phyloP scores from a whole-genome alignment of 1,284 basidiomycete species.

The Ceratobasidium sp. region DNA sequence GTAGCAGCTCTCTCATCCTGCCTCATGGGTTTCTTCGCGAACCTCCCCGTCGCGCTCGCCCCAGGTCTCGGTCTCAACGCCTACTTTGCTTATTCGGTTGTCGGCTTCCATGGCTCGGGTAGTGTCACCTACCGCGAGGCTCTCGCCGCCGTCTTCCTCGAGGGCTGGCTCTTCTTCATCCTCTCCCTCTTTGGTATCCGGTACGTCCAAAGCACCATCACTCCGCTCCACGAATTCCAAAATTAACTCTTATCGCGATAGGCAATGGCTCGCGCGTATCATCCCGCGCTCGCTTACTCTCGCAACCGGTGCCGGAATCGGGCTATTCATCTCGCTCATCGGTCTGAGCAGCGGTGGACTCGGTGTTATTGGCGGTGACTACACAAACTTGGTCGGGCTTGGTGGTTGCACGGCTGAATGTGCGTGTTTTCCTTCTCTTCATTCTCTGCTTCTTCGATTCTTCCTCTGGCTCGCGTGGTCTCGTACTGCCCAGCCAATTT shows the following conservation, averaged over 20 bases:
- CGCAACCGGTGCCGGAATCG: conserved; percentile 87
- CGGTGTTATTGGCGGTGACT: conserved; percentile 79
- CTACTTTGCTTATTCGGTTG: conserved; percentile 91
- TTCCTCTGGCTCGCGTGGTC: neutral
- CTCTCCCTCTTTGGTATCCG: conserved; percentile 86
- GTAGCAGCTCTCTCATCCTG: conserved; percentile 78
- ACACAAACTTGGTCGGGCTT: conserved; percentile 78
- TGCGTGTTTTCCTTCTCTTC: conserved; percentile 49
- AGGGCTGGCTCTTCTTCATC: conserved; percentile 88
- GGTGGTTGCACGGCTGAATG: conserved; percentile 76
- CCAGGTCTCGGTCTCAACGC: conserved; percentile 70
- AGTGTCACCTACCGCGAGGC: conserved; percentile 82
- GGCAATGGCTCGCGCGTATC: conserved; percentile 86
- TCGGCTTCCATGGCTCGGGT: conserved; percentile 83
- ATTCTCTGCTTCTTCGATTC: neutral
- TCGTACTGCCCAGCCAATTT: too few species aligned
- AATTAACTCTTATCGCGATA: neutral
- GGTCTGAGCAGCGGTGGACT: conserved; percentile 70
- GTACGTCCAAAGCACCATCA: conserved; percentile 4
- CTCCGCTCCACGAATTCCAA: neutral
- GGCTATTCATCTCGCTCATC: conserved; percentile 75
- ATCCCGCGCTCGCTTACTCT: conserved; percentile 89
- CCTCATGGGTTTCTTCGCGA: conserved; percentile 86
- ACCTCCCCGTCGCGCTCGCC: conserved; percentile 78
- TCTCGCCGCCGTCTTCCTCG: conserved; percentile 87